Evolutionary conservation across 2,329 filamentous ascomycete species (phyloP).

Genomic region (Alternaria incomplexa): DNA sequence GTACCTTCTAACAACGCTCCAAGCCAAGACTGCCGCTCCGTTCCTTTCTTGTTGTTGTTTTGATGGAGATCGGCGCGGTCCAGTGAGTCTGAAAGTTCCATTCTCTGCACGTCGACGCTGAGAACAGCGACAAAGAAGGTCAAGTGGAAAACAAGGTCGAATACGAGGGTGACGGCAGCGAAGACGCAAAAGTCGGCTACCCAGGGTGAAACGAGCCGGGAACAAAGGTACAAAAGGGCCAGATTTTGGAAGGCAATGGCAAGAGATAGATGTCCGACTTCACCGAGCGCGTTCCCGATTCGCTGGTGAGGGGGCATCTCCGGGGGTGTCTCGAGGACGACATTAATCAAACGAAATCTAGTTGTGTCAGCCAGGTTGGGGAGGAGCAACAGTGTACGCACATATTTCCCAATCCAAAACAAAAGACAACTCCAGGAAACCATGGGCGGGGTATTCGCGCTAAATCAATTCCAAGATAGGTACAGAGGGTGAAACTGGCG

Average conservation of each 20-base stretch:
- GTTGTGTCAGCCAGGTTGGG: constrained; percentile 13
- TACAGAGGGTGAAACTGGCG: constrained; percentile 81
- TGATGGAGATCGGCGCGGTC: constrained; percentile 50
- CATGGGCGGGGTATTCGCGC: constrained; percentile 75
- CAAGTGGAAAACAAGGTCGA: constrained; percentile 79
- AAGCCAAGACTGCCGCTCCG: constrained; percentile 61
- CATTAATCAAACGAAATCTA: constrained; percentile 75
- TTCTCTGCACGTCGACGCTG: constrained; percentile 77
- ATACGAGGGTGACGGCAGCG: constrained; percentile 73
- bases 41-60: constrained; percentile 56
- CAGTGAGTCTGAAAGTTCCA: constrained; percentile 76
- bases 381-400: constrained; percentile 26
- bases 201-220: constrained; percentile 70
- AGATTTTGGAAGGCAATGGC: constrained; percentile 73
- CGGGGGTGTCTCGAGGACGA: constrained; percentile 73
- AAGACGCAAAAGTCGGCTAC: constrained; percentile 79
- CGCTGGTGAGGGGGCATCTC: constrained; percentile 71
- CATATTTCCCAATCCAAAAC: constrained; percentile 79
- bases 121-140: constrained; percentile 82
- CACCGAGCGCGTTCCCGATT: constrained; percentile 75
- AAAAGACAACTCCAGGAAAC: constrained; percentile 78
- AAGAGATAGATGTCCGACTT: constrained; percentile 73
- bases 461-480: constrained; percentile 75
- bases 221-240: constrained; percentile 68
- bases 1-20: constrained; percentile 69